phyloP scores from a whole-genome alignment of 495 filamentous ascomycete genomes.

The Xylaria venustula region DNA sequence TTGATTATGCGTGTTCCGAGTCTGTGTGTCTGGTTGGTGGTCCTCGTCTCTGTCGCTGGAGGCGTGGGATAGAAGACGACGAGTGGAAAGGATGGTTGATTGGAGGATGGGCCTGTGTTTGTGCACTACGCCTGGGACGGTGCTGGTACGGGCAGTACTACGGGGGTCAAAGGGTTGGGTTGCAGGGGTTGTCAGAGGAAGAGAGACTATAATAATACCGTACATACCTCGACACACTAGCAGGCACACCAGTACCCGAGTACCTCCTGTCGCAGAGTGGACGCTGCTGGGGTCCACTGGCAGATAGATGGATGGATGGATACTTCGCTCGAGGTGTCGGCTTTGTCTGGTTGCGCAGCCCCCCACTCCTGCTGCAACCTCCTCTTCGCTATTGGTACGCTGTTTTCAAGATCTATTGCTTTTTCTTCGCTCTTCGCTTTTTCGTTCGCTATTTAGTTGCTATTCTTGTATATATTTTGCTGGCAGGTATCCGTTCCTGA shows the following conservation, averaged over 20 bases:
- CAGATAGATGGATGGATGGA: not conserved
- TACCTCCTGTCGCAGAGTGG: too few species aligned
- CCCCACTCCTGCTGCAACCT: not conserved
- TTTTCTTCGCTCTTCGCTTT: not conserved
- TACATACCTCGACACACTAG: not conserved
- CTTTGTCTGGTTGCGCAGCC: not conserved
- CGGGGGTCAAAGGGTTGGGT: constrained; percentile 14
- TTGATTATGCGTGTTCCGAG: not conserved
- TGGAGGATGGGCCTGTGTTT: constrained; percentile 8
- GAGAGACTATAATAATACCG: not conserved
- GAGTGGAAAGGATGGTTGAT: constrained; percentile 11
- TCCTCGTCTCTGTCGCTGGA: not conserved
- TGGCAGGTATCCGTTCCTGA: too few species aligned
- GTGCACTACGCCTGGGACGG: not conserved
- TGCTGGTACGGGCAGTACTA: not conserved
- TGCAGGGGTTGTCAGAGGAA: not conserved
- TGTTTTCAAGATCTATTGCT: not conserved
- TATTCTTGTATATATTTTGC: not conserved
- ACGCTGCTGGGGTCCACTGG: too few species aligned
- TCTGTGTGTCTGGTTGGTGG: too few species aligned
- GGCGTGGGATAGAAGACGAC: constrained; percentile 8
- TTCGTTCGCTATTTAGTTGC: not conserved
- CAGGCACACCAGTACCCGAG: not conserved
- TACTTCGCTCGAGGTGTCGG: not conserved
- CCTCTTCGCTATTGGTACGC: not conserved